Conservation (phyloP, 371 early-diverging fungal genomes). For the Mortierella sp. region DNA sequence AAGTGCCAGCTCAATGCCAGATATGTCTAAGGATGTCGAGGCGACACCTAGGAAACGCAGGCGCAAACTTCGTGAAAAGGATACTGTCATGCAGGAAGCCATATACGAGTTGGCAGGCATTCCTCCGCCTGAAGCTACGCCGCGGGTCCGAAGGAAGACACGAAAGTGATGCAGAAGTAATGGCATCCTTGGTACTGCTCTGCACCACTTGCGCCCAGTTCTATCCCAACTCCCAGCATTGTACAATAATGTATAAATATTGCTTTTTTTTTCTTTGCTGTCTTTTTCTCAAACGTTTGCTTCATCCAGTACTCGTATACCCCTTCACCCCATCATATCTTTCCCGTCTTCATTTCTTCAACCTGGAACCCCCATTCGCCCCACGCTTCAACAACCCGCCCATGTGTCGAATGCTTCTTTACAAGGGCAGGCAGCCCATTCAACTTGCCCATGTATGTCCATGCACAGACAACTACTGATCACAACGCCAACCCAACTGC, state of each 20-base stretch:
- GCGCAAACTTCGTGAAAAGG: conserved; percentile 24
- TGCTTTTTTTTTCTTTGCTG: background rate
- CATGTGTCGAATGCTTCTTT: conserved; percentile 85
- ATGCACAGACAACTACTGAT: conserved; percentile 10
- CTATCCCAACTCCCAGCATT: too few relatives aligned
- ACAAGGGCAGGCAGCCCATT: conserved; percentile 83
- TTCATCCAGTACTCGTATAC: background rate
- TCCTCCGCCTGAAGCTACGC: background rate
- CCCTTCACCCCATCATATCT: background rate
- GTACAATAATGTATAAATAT: too few relatives aligned
- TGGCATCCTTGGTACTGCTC: too few relatives aligned
- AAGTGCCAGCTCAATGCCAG: background rate
- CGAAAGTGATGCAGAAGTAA: too few relatives aligned
- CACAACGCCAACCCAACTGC: background rate
- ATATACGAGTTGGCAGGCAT: conserved; percentile 37
- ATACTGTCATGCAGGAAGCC: conserved; percentile 33
- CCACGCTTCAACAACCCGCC: conserved; percentile 40
- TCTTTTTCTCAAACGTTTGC: too few relatives aligned
- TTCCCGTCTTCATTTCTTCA: conserved; percentile 2
- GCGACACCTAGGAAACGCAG: conserved; percentile 9
- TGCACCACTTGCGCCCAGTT: too few relatives aligned
- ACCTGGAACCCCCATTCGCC: conserved; percentile 23
- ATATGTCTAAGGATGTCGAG: background rate
- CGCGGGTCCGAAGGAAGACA: conserved; percentile 11
- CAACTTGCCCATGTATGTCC: conserved; percentile 76